Base-by-base conservation (phyloP, 768 basidiomycete genomes). In the Russula vinacea region DNA sequence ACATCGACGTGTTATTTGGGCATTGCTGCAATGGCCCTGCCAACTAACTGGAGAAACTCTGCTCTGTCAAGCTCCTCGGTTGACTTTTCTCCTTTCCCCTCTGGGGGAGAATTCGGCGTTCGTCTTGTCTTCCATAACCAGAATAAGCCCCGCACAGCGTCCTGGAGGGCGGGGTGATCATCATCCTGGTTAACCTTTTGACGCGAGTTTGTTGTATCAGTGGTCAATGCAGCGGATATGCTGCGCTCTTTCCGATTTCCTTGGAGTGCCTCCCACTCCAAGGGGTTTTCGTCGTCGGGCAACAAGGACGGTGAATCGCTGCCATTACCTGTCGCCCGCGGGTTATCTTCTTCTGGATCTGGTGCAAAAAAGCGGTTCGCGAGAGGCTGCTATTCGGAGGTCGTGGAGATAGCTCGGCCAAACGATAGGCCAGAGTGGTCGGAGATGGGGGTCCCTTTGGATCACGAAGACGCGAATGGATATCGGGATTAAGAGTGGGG, bases 401-500 rank as follows among this genome's bases (percentile, higher is more conserved):
- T 19, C 74, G 70, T 32, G 73, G 73, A 22, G 73, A 71, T 44
- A 75, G 60, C 5, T 67, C 62, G 26, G 73, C 55, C 16, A 76
- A 67, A 5, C 72, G 68, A 40, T 67, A 67, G 9, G 74, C 67
- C 32, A 76, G 60, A 1, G 65, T 68, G 33, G 66, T 60, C 32
- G 75, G 74, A 17, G 74, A 75, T 6, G 75, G 73, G 2, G 74
- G 74, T 10, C 70, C 73, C 60, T 71, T 72, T 8, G 66, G 65
- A 40, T 68, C 59, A n/a, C 52, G 66, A 44, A 56, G 37, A 2
- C 63, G 70, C 5, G 64, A 67, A 44, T 58, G 60, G 42, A 70
- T 51, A 40, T 62, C 52, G 22, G 65, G 45, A 24, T 65, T 59
- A 22, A 69, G 67, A 24, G 72, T 70, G 3, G 67, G 70, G 7